Evolutionary conservation across 768 basidiomycete genomes (phyloP).

Genomic region (Pisolithus tinctorius): DNA sequence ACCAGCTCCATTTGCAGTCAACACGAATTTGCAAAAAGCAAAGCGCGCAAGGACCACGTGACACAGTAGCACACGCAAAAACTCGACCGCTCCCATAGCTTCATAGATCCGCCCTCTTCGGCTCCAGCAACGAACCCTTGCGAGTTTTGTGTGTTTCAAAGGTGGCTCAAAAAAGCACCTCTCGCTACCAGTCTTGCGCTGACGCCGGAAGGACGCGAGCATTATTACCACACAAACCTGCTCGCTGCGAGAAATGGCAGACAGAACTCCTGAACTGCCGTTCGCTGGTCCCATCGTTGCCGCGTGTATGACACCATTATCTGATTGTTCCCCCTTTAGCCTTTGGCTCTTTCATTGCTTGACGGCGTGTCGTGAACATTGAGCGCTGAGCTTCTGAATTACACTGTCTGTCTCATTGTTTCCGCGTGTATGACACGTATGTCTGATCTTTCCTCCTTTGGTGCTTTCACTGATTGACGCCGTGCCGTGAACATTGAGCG

Average conservation of each 20-base stretch:
- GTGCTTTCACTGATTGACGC: background rate
- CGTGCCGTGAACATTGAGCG: too few species aligned
- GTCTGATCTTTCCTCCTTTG: background rate
- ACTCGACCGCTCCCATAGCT: too few species aligned
- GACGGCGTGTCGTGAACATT: too few species aligned
- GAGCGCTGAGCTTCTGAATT: too few species aligned
- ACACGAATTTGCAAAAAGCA: too few species aligned
- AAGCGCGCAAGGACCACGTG: too few species aligned
- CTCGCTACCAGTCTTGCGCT: slow-evolving; percentile 48
- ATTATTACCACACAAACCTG: slow-evolving; percentile 29
- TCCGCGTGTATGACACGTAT: too few species aligned
- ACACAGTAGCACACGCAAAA: too few species aligned
- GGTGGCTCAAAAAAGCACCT: slow-evolving; percentile 45
- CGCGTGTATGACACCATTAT: slow-evolving; percentile 5
- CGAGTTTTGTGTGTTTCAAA: slow-evolving; percentile 32
- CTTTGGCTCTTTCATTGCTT: too few species aligned
- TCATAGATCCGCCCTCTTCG: slow-evolving; percentile 28
- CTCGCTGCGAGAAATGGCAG: slow-evolving; percentile 65
- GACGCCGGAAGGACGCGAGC: slow-evolving; percentile 36
- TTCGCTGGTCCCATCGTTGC: slow-evolving; percentile 31
- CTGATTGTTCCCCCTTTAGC: background rate
- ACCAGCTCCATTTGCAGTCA: too few species aligned
- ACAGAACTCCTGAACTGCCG: slow-evolving; percentile 61
- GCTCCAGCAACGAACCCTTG: slow-evolving; percentile 14
- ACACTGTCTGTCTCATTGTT: too few species aligned